Evolutionary conservation across 1,139 yeast species (phyloP).

Genomic region (Suhomyces choctaworum): DNA sequence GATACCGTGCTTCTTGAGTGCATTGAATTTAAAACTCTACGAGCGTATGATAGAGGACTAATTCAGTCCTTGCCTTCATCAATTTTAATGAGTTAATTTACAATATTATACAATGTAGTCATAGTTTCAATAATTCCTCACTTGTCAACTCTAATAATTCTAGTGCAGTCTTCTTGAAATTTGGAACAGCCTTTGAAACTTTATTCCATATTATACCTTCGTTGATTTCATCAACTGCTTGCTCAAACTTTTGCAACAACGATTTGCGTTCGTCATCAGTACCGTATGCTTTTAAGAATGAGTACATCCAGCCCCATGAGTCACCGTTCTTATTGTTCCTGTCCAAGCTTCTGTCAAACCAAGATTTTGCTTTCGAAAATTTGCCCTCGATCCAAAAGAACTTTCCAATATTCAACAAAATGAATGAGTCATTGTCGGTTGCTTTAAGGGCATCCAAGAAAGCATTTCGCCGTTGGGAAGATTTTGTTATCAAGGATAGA

Average conservation of each 20-base stretch:
- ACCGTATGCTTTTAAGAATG: constrained; percentile 33
- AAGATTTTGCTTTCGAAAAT: constrained; percentile 60
- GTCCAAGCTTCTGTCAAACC: constrained; percentile 70
- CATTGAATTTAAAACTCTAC: constrained; percentile 61
- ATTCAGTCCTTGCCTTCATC: no score
- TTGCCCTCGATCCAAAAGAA: constrained; percentile 73
- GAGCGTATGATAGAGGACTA: no score
- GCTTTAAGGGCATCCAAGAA: constrained; percentile 72
- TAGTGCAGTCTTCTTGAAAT: constrained; percentile 34
- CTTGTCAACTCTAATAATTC: constrained; percentile 35
- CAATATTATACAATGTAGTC: constrained; percentile 1
- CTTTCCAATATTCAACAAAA: constrained; percentile 65
- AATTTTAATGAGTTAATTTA: neutral
- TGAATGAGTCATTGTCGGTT: constrained; percentile 60
- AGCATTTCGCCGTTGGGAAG: constrained; percentile 59
- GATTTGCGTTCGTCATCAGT: constrained; percentile 19
- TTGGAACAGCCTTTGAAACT: constrained; percentile 44
- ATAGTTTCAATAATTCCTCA: constrained; percentile 1
- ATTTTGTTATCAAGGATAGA: constrained; percentile 51
- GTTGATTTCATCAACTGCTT: constrained; percentile 47
- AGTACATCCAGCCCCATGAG: constrained; percentile 69
- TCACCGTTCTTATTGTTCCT: constrained; percentile 66
- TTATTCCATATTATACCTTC: constrained; percentile 61
- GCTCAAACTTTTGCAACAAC: constrained; percentile 28
- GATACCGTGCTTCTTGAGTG: constrained; percentile 78